Base-by-base conservation (phyloP, 2,329 filamentous ascomycete species). In the Spiromastix sp. region DNA sequence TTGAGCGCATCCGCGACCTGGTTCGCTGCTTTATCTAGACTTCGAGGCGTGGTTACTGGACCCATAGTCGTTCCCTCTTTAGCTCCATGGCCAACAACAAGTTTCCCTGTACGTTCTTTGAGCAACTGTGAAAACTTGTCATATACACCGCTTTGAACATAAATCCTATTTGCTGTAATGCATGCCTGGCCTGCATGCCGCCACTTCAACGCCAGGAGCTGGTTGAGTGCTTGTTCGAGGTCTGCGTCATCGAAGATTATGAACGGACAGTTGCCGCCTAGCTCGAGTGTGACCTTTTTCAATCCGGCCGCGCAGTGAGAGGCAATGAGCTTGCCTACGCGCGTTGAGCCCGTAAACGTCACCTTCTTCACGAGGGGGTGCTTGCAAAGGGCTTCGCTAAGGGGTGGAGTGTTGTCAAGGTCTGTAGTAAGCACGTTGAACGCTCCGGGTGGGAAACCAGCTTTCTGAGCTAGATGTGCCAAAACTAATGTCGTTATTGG, bases 1-100 rank as follows among this genome's bases (percentile, higher is more conserved):
- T 67, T 67, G 36, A 68, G 66, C 3, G 80, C 81, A 52, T 84
- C 77, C 30, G 71, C 66, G 20, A 83, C 73, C 42, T 83, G 76
- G n/a, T 44, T 48, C 21, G 51, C 39, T 2, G 71, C 72, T 52
- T 77, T 76, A 19, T 70, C 67, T 1, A 77, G 54, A 32, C 68
- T 66, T 2, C 70, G 64, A 2, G 70, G 63, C 1, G 72, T 76
- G 1, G 73, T 77, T 15, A 77, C 60, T 1, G 74, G 72, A 0
- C 74, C 74, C 67, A 78, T 71, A 0, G 72, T 77, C 0, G 71
- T 74, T 26, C 56, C 62, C 20, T 67, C 54, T 3, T 63, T 57
- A 5, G 68, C 58, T n/a, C 74, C 73, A 46, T 77, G 73, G n/a
- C 74, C 74, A n/a, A 77, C 63, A 12, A 72, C 64, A 5, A 77